Evolutionary conservation across 139 green algal species (phyloP).

Genomic region (Coccomyxa sp.): DNA sequence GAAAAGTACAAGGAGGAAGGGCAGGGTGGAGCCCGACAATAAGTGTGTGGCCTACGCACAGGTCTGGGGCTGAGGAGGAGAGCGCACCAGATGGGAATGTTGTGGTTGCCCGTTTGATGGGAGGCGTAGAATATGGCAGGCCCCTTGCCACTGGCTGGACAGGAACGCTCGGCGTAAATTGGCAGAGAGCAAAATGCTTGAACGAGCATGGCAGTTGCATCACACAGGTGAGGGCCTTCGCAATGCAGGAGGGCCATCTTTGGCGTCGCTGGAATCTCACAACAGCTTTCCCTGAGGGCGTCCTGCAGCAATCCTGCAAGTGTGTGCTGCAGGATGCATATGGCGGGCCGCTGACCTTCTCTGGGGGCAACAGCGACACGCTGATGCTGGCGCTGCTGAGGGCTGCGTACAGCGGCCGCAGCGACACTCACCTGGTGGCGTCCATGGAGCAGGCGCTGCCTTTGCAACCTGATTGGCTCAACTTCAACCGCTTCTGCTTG

Average conservation of each 20-base stretch:
- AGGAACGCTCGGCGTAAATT: constrained; percentile 53
- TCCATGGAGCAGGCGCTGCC: constrained; percentile 76
- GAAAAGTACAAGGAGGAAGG: background rate
- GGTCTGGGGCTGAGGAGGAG: constrained; percentile 21
- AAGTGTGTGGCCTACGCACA: background rate
- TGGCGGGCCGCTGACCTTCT: constrained; percentile 79
- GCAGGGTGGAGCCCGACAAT: background rate
- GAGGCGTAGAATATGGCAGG: constrained; percentile 66
- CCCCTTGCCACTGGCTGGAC: constrained; percentile 42
- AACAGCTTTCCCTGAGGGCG: background rate
- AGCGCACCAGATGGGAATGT: constrained; percentile 39
- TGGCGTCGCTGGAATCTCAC: background rate
- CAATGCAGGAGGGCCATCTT: background rate
- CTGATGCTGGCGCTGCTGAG: constrained; percentile 56
- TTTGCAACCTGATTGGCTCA: constrained; percentile 70
- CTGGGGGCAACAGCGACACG: constrained; percentile 50
- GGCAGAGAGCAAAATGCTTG: constrained; percentile 67
- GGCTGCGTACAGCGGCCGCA: constrained; percentile 47
- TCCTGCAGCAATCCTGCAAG: too few relatives aligned
- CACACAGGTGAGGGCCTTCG: constrained; percentile 7
- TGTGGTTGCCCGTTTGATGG: constrained; percentile 52
- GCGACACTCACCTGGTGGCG: constrained; percentile 49
- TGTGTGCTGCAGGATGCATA: constrained; percentile 73
- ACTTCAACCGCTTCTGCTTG: constrained; percentile 64
- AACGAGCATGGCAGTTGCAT: constrained; percentile 61